Percentiles rank a stretch among this genome's conserved stretches.
Conservation (phyloP, 192 early-diverging fungal species). For the Haplosporangium gracile region DNA sequence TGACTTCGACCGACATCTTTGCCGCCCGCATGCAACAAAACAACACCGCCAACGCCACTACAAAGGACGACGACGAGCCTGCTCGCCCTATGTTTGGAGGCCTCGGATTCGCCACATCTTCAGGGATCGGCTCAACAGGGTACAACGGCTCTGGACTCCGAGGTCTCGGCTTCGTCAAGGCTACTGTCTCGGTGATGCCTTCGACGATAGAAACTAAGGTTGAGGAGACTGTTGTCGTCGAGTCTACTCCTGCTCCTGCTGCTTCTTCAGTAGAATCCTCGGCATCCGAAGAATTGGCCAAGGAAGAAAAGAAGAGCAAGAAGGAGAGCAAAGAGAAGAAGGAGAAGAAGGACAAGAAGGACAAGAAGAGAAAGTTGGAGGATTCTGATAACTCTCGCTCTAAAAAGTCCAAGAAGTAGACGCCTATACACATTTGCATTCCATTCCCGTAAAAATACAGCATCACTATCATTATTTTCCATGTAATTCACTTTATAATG, state of each 20-base stretch:
- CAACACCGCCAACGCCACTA: constrained; percentile 4
- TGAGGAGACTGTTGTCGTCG: constrained; percentile 30
- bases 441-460: background rate
- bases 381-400: constrained; percentile 25
- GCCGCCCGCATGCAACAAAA: constrained; percentile 47
- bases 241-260: background rate
- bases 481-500: background rate
- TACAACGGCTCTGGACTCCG: constrained; percentile 40
- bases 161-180: constrained; percentile 53
- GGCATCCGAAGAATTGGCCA: background rate
- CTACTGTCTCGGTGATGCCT: constrained; percentile 51
- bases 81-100: constrained; percentile 43
- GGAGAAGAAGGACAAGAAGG: constrained; percentile 31
- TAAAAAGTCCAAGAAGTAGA: constrained; percentile 56
- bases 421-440: background rate
- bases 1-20: constrained; percentile 48
- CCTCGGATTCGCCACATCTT: constrained; percentile 43
- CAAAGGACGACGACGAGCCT: constrained; percentile 21
- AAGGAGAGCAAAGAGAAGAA: constrained; percentile 41
- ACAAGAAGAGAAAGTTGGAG: constrained; percentile 44
- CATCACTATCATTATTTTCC: background rate
- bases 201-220: constrained; percentile 50
- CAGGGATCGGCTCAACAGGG: constrained; percentile 43
- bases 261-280: background rate
- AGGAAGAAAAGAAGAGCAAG: constrained; percentile 34